A percentile compares a stretch with the other conserved stretches of the same genome.
These are phyloP conservation scores for Candida piceae DNA, from an alignment of 805 yeast species.

Conservation along the genomic window DNA sequence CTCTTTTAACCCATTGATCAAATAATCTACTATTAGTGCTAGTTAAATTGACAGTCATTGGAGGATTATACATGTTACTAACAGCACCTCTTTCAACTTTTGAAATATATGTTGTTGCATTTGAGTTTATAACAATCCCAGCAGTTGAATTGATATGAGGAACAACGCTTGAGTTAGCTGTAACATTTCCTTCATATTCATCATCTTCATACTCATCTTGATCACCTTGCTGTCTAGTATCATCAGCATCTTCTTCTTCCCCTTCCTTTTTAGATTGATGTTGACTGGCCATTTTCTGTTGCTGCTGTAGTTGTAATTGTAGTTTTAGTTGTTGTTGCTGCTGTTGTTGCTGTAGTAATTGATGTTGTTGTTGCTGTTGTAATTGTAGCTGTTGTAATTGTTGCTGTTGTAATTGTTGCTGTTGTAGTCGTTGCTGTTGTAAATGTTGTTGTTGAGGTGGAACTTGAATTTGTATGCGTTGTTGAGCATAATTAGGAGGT, in stretches of 20 bases:
- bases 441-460: background rate
- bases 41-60: slow-evolving; percentile 18
- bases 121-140: slow-evolving; percentile 10
- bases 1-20: slow-evolving; percentile 61
- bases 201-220: slow-evolving; percentile 19
- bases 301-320: slow-evolving; percentile 1
- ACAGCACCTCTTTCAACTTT: slow-evolving; percentile 24
- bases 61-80: slow-evolving; percentile 25
- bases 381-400: no score
- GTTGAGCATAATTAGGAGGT: no score
- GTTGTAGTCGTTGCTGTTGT: slow-evolving; percentile 1
- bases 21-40: slow-evolving; percentile 21
- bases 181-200: slow-evolving; percentile 10
- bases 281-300: background rate
- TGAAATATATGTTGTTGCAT: slow-evolving; percentile 24
- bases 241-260: slow-evolving; percentile 18
- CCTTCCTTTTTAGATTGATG: slow-evolving; percentile 14
- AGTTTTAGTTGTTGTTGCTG: slow-evolving; percentile 1
- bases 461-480: background rate
- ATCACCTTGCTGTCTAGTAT: slow-evolving; percentile 17
- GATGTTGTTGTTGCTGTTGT: no score
- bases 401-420: background rate
- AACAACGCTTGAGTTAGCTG: background rate
- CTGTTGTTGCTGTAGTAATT: no score
- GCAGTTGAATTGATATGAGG: background rate